Evolutionary conservation across 495 filamentous ascomycete species (phyloP), one percentile per base, ranked within the genome.

Genomic region (Penicillium egyptiacum): DNA sequence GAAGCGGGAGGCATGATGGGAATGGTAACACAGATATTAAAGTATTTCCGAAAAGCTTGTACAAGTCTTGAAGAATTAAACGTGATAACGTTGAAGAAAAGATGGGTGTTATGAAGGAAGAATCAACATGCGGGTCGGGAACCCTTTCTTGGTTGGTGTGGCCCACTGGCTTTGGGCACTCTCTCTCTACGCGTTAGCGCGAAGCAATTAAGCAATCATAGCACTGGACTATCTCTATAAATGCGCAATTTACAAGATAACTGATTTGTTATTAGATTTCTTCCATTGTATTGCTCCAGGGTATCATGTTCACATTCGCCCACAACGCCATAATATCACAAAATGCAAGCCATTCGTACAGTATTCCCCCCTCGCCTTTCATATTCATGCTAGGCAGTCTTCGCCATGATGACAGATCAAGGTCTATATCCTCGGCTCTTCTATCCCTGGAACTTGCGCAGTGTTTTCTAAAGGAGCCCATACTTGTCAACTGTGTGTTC

Each of bases 391-490:
- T n/a, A 17, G 28, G n/a, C 17, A 12, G 10, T 12, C 2, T 33
- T 33, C 19, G 17, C 46, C 17, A 49, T 35, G 4, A 22, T 28
- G 9, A 30, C 7, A n/a, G 14, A 35, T 23, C 19, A 11, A 16
- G 17, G 1, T 49, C 35, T 4, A 22, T 35, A 8, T 50, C 1
- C 14, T 7, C 14, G 33, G 11, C 17, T 16, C 31, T 1, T 44
- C 52, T 75, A 92, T 62, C 88, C 90, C 63, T 87, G 89, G 73
- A 91, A 92, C 60, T 89, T 91, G 58, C 82, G 82, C 39, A 96
- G 75, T 42, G 86, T 82, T 62, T 82, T 82, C 88, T 91, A 63
- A 2, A 53, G 2, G 25, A 53, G 26, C 17, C 40, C 47, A 56
- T 25, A 12, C 30, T 17, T 61, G 56, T 71, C 49, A 63, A 57